Percentiles rank a stretch among this genome's conserved stretches.
These are phyloP conservation scores for Phellopilus nigrolimitatus DNA, from an alignment of 1,284 basidiomycete genomes.

Conservation along the genomic window DNA sequence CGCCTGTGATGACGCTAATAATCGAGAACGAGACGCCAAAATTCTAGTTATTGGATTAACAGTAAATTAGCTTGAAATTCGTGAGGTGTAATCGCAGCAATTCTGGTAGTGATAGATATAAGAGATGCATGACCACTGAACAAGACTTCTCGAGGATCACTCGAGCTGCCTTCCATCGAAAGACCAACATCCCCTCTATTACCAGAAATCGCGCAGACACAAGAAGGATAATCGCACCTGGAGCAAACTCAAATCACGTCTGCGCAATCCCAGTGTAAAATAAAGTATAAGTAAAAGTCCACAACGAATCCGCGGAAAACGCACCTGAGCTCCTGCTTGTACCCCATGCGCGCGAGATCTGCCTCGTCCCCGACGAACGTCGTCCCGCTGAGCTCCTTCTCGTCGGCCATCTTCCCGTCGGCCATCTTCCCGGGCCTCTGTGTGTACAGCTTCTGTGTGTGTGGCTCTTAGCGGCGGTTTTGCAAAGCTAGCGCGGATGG, in stretches of 20 bases:
- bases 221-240: conserved; percentile 50
- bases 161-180: no score
- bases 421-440: neutral
- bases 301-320: conserved; percentile 23
- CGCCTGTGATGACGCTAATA: conserved; percentile 67
- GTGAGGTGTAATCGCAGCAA: no score
- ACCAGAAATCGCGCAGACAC: no score
- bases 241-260: conserved; percentile 54
- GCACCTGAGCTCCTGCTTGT: conserved; percentile 68
- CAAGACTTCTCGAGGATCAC: neutral
- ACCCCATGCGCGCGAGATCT: conserved; percentile 67
- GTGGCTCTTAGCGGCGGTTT: no score
- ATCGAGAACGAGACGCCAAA: conserved; percentile 76
- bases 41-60: conserved; percentile 42
- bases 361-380: conserved; percentile 43
- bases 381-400: conserved; percentile 4
- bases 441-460: no score
- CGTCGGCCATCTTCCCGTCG: neutral
- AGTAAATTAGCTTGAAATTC: no score
- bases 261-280: conserved; percentile 20
- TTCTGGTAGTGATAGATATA: no score
- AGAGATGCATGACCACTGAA: no score
- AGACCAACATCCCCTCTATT: no score
- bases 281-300: neutral
- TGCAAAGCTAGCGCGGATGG: no score